Conservation (phyloP, 352 stramenopile species). For the Phytophthora cactorum region DNA sequence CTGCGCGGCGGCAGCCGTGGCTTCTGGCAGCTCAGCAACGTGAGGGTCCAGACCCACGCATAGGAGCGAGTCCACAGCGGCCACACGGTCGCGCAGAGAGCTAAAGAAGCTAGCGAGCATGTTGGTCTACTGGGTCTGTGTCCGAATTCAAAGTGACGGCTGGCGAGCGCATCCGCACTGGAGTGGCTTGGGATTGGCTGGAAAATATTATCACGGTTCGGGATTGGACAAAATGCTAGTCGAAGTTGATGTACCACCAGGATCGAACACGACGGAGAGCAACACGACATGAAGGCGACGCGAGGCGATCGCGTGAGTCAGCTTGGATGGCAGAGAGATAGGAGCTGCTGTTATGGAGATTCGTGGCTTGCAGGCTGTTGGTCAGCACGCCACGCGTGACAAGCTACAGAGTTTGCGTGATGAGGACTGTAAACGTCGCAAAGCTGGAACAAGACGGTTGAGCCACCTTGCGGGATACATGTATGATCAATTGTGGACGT, state of each 20-base stretch:
- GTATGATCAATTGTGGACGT: too few relatives aligned
- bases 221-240: constrained; percentile 9
- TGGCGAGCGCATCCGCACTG: constrained; percentile 1
- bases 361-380: not conserved
- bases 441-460: not conserved
- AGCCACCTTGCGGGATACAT: too few relatives aligned
- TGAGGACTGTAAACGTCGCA: not conserved
- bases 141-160: constrained; percentile 16
- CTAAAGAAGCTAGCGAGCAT: constrained; percentile 85
- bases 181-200: not conserved
- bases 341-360: not conserved
- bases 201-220: constrained; percentile 6
- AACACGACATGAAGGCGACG: not conserved
- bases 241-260: not conserved
- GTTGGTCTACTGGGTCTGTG: not conserved
- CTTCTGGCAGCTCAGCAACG: constrained; percentile 71
- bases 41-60: constrained; percentile 99
- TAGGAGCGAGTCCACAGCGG: constrained; percentile 94
- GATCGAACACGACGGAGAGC: not conserved
- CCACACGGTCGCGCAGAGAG: constrained; percentile 84
- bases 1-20: constrained; percentile 91
- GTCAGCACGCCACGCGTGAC: constrained; percentile 4
- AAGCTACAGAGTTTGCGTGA: not conserved
- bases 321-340: not conserved
- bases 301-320: constrained; percentile 3